phyloP scores from a whole-genome alignment of 192 early-diverging fungal genomes.

The Diversispora epigaea region DNA sequence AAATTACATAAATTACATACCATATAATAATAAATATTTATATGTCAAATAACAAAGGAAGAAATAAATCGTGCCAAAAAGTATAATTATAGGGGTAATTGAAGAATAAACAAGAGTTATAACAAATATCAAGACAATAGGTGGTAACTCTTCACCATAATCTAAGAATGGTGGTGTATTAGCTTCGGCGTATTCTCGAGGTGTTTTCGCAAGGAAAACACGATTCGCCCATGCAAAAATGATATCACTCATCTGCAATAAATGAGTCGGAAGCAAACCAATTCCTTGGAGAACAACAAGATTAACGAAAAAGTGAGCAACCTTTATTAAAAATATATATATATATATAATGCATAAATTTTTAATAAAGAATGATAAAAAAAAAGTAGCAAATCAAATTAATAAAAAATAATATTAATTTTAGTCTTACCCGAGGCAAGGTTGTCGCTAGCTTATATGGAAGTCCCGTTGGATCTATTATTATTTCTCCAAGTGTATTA shows the following conservation, averaged over 20 bases:
- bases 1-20: conserved; percentile 29
- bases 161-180: conserved; percentile 67
- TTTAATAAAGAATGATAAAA: neutral
- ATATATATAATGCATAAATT: neutral
- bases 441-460: conserved; percentile 63
- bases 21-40: conserved; percentile 77
- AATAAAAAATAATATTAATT: neutral
- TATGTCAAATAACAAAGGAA: conserved; percentile 62
- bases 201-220: conserved; percentile 67
- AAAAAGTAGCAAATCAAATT: neutral
- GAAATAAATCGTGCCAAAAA: conserved; percentile 70
- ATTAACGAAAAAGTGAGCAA: conserved; percentile 79
- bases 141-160: conserved; percentile 69
- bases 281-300: conserved; percentile 73
- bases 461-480: conserved; percentile 62
- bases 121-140: conserved; percentile 69
- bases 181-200: conserved; percentile 77
- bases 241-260: conserved; percentile 67
- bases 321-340: conserved; percentile 35
- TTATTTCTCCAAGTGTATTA: conserved; percentile 60
- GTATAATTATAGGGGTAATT: conserved; percentile 70
- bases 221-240: conserved; percentile 54
- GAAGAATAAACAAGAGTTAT: conserved; percentile 77
- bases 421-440: conserved; percentile 53
- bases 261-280: conserved; percentile 65